Percentiles rank a stretch among this genome's conserved stretches.
Conservation (phyloP, 2,329 filamentous ascomycete genomes). For the Lasiodiplodia sp. region DNA sequence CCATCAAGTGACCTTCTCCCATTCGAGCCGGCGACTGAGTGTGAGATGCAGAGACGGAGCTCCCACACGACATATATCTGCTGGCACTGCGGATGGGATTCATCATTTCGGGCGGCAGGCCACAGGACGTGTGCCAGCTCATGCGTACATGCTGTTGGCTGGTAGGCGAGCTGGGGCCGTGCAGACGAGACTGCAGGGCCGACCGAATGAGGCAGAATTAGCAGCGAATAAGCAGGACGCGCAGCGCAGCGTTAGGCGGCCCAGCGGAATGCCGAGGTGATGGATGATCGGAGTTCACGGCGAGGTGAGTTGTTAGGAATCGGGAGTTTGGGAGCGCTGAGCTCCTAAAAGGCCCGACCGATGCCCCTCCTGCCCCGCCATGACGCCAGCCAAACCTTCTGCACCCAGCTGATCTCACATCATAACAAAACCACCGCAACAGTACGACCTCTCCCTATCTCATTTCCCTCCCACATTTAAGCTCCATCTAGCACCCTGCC, state of each 20-base stretch:
- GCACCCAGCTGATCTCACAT: constrained; percentile 29
- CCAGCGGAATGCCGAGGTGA: neutral
- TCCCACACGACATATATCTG: constrained; percentile 12
- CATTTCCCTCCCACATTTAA: constrained; percentile 22
- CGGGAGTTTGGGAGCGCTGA: neutral
- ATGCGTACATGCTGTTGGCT: constrained; percentile 13
- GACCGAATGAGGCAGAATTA: constrained; percentile 3
- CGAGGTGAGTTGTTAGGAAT: constrained; percentile 19
- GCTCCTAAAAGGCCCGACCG: constrained; percentile 19
- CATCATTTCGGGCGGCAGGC: neutral
- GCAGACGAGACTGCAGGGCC: constrained; percentile 15
- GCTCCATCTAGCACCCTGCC: neutral
- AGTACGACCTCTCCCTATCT: constrained; percentile 5
- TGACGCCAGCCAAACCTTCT: constrained; percentile 19
- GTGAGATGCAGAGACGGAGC: neutral
- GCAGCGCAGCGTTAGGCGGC: neutral
- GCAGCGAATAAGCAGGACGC: neutral
- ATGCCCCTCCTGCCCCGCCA: constrained; percentile 30
- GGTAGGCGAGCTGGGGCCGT: neutral
- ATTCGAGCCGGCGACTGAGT: neutral
- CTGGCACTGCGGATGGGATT: neutral
- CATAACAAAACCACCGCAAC: constrained; percentile 23
- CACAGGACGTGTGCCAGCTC: constrained; percentile 25
- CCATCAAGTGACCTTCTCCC: neutral
- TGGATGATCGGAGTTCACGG: neutral